Base-by-base conservation (phyloP, 495 filamentous ascomycete genomes). In the Xylaria castorea region DNA sequence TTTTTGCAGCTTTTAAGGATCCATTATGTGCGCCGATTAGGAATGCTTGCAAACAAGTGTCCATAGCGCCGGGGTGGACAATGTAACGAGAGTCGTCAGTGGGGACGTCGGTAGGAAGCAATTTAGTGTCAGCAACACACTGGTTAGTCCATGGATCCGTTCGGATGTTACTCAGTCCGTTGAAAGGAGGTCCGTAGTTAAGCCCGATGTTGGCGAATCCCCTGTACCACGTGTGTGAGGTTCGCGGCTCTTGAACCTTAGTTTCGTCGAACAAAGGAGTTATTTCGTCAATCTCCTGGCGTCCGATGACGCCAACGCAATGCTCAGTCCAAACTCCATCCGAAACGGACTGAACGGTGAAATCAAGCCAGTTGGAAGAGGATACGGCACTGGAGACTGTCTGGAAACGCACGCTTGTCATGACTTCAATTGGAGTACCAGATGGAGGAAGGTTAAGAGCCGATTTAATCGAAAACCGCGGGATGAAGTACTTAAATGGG, bases 41-140 rank as follows among this genome's bases (percentile, higher is more conserved):
- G 12, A 73, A 75, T 1, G 71, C 78, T 20, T 78, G 76, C 8
- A 79, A 53, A 18, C 63, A 78, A 8, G 75, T 66, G 53, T 79
- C 76, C 53, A 79, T 67, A 5, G 72, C 30, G 0, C 70, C 70
- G 3, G 77, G 77, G 32, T 79, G 77, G 0, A 79, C 32, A 30
- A 70, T 60, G 38, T 70, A 70, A 60, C 38, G 53, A 44, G 67
- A 70, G 53, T 44, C 38, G 36, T 61, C 38, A 3, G 53, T 60
- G 40, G 36, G 34, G 20, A 61, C 30, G 4, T 46, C 53, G 20
- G 58, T 20, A 34, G 57, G 57, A 20, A 61, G 57, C 32, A 61
- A 61, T n/a, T 61, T 61, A 4, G 57, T 61, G 32, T 61, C 32
- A 9, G 57, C 57, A 34, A 61, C 57, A 38, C 57, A 61, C 27